Evolutionary conservation across 73 alveolate genomes (phyloP).

Genomic region (Symbiodinium pilosum): DNA sequence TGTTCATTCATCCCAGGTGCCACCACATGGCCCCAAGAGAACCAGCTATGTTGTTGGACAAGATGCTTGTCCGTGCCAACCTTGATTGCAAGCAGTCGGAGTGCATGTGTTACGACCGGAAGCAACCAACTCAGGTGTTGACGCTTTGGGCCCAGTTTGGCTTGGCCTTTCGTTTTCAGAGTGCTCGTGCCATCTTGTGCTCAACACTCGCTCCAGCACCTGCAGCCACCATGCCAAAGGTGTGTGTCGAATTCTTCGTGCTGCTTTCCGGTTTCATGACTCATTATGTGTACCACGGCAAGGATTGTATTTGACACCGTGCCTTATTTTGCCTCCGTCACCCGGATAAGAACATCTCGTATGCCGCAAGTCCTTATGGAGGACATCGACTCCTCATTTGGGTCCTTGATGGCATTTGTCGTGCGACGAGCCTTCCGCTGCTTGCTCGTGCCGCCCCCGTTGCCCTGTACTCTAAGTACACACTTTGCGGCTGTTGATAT

Average conservation of each 20-base stretch:
- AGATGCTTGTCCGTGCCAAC: slow-evolving; percentile 32
- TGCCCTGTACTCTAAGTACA: not conserved
- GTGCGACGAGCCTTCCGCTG: slow-evolving; percentile 50
- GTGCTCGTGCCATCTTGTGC: no score
- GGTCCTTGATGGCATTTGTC: slow-evolving; percentile 38
- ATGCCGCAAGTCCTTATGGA: not conserved
- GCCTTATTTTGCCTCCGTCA: no score
- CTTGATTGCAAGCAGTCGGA: no score
- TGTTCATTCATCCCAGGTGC: slow-evolving; percentile 45
- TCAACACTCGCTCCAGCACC: no score
- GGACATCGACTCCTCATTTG: slow-evolving; percentile 37
- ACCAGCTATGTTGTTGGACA: slow-evolving; percentile 26
- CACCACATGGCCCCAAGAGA: slow-evolving; percentile 92
- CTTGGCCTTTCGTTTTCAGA: no score
- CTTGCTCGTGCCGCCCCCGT: slow-evolving; percentile 13
- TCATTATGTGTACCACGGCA: slow-evolving; percentile 22
- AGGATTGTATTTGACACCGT: not conserved
- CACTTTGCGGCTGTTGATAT: no score
- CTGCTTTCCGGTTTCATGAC: slow-evolving; percentile 59
- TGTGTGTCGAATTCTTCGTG: slow-evolving; percentile 68
- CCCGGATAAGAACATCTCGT: not conserved
- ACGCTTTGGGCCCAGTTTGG: slow-evolving; percentile 14
- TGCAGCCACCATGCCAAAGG: no score
- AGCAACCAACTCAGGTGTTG: slow-evolving; percentile 12
- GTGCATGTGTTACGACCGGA: not conserved